A percentile compares a stretch with the other conserved stretches of the same genome.
Conservation (phyloP, 2,329 filamentous ascomycete genomes). For the Metarhizium robertsii region DNA sequence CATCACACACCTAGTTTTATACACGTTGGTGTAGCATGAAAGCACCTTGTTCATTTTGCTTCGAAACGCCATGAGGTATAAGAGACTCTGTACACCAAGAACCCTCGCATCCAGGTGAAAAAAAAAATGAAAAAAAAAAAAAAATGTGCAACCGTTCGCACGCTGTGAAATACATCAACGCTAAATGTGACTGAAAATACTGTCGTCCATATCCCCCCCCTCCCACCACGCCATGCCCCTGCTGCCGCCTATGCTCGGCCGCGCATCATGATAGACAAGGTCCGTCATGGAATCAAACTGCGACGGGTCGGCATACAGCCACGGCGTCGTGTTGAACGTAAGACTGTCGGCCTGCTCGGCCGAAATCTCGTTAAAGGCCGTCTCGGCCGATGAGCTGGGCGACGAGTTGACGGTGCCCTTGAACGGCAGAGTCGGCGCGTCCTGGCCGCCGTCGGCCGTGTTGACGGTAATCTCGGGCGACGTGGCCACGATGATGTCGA, state of each 20-base stretch:
- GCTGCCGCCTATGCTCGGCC: conserved; percentile 13
- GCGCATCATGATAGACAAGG: conserved; percentile 22
- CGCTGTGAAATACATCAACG: neutral
- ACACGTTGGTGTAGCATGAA: too few species aligned
- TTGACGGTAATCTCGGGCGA: conserved; percentile 42
- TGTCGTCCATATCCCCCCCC: conserved; percentile 26
- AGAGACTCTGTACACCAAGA: too few species aligned
- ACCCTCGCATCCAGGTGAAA: too few species aligned
- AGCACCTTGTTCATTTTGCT: too few species aligned
- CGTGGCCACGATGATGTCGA: conserved; percentile 41
- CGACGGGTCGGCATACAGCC: conserved; percentile 32
- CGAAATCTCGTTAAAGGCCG: conserved; percentile 18
- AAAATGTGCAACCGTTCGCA: neutral
- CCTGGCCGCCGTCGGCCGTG: conserved; percentile 40
- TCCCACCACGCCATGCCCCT: conserved; percentile 30
- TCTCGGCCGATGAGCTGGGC: conserved; percentile 14
- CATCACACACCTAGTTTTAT: too few species aligned
- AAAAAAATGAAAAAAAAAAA: too few species aligned
- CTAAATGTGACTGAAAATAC: conserved; percentile 29
- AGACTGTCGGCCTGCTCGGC: conserved; percentile 25
- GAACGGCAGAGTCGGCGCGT: conserved; percentile 32
- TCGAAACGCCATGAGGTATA: too few species aligned
- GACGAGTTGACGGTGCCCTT: conserved; percentile 17
- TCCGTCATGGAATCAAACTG: conserved; percentile 29
- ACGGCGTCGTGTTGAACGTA: conserved; percentile 31